Conservation (phyloP, 495 filamentous ascomycete genomes). For the Podospora tetraspora region DNA sequence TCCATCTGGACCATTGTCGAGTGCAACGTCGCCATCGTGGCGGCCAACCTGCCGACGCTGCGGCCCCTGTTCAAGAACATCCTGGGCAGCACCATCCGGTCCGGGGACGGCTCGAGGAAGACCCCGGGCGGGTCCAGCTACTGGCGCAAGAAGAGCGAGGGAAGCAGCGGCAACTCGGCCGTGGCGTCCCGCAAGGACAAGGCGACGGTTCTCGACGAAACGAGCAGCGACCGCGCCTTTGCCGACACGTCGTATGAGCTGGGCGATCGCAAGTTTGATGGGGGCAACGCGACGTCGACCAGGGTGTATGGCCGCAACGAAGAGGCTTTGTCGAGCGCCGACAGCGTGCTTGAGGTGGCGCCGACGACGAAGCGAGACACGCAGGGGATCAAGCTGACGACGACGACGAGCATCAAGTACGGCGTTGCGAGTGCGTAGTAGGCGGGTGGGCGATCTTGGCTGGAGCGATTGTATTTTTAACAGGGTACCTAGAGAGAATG, state of each 20-base stretch:
- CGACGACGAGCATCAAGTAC: not conserved
- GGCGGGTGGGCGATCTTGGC: too few species aligned
- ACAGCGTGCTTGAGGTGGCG: not conserved
- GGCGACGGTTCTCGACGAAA: conserved; percentile 2
- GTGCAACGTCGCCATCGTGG: conserved; percentile 21
- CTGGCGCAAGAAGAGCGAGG: not conserved
- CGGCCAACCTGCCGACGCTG: conserved; percentile 16
- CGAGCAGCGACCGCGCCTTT: conserved; percentile 13
- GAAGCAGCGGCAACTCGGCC: not conserved
- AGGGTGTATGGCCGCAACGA: not conserved
- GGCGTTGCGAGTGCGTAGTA: not conserved
- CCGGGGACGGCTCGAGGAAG: not conserved
- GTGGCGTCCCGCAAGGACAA: not conserved
- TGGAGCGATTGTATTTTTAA: too few species aligned
- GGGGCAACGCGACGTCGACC: not conserved
- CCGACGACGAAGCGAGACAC: not conserved
- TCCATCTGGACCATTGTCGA: conserved; percentile 21
- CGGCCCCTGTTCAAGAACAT: conserved; percentile 17
- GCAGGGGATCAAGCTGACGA: not conserved
- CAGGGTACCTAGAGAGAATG: too few species aligned
- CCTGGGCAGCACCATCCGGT: conserved; percentile 13
- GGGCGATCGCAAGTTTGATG: not conserved
- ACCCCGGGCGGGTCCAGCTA: not conserved
- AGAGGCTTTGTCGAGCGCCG: conserved; percentile 6
- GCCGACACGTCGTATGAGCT: conserved; percentile 6